Base-by-base conservation (phyloP, 2,329 filamentous ascomycete species). In the Penicillium hesseltinei region DNA sequence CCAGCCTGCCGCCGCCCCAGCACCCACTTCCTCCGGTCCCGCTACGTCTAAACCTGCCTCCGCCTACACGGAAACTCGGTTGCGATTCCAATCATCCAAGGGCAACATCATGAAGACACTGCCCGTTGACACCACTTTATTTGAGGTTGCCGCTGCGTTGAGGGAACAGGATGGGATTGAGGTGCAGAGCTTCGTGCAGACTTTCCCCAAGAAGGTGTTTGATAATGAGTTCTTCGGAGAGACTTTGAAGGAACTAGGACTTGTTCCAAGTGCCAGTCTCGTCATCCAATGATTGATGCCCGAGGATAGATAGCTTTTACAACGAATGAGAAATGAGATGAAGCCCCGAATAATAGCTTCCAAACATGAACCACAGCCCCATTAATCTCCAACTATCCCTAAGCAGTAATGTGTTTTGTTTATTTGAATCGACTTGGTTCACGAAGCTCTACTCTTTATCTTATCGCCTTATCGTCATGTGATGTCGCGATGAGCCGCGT, bases 231-330 rank as follows among this genome's bases (percentile, higher is more conserved):
- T 96, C 72, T 92, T 97, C 69, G 90, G 90, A 36, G 88, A 94
- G 82, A 94, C 92, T 5, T 77, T 99, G 55, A 95, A 95, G 78
- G 94, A 99, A 76, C 89, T 93, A 17, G 93, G 92, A 0, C 77
- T 97, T 59, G 87, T 93, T 4, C 94, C 94, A 6, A 96, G 91
- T 61, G 92, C 92, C n/a, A 92, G 91, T 46, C 78, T 99, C 66
- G 87, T 96, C 67, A 86, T 95, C 54, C 76, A 79, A 69, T 84
- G 59, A 73, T 60, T 54, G 31, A 53, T 42, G 15, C 29, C 15
- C 19, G 46, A 33, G 42, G 25, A 48, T 45, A 36, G 40, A 51
- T 60, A 48, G 52, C 53, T 56, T 46, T 45, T 29, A 9, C 43
- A 50, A 50, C 33, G 45, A 52, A 59, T 39, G 54, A 62, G 43